Base-by-base conservation (phyloP, 164 flowering plant species). In the Magnolia changhungtana region DNA sequence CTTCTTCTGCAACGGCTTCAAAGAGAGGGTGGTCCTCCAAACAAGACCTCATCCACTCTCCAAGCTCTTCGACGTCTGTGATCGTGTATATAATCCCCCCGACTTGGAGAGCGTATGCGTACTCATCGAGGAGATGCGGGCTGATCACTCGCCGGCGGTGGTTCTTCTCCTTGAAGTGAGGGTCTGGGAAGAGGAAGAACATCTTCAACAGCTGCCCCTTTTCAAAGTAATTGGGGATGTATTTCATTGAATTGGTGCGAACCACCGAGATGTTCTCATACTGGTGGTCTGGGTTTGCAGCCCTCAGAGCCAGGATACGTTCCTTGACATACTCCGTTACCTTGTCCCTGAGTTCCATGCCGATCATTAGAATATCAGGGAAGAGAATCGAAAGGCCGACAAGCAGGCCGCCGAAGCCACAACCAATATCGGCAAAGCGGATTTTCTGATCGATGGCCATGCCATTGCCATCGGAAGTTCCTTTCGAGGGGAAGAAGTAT, bases 141-240 rank as follows among this genome's bases (percentile, higher is more conserved):
- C 97, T 91, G 69, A 93, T 93, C 50, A 93, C 98, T 23, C 98
- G 83, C 0, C 98, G 89, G 2, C 98, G 83, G 78, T 92, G 97
- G 77, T 95, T 95, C 83, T 95, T 95, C 88, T 92, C 98, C 76
- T 95, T 93, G 85, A 95, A 95, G 77, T 95, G 98, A n/a, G 98
- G 98, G 79, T 95, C 98, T 0, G 98, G 98, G 76, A 95, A 95
- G 75, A 93, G 77, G 82, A 93, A 95, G 74, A 95, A 93, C 98
- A 95, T 92, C 90, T 95, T 95, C 2, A 86, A 79, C 23, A 95
- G 93, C 78, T 90, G 94, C 18, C 87, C 92, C 76, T 92, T 95
- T 76, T 84, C 91, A 77, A 95, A 93, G 77, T 88, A 90, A 76
- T 95, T 95, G 0, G 98, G 98, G 69, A 95, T 88, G 81, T 92